Percentiles rank a stretch among this genome's conserved stretches.
These are phyloP conservation scores for Wallemia hederae DNA, from an alignment of 1,284 basidiomycete species.

Conservation along the genomic window DNA sequence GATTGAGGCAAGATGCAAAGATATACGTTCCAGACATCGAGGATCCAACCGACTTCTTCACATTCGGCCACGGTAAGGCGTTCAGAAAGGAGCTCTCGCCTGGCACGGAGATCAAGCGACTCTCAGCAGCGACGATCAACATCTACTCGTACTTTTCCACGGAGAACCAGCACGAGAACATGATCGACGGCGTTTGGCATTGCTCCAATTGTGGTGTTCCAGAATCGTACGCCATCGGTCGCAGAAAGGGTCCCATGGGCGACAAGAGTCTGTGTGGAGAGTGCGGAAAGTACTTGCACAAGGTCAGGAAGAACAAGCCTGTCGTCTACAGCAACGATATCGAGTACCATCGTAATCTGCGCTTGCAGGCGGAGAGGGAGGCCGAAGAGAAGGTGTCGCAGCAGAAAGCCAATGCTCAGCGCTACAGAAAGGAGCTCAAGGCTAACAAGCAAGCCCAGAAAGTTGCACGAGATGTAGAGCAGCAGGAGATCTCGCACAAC, in stretches of 20 bases:
- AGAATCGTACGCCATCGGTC: slow-evolving; percentile 47
- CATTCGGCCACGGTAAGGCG: slow-evolving; percentile 1
- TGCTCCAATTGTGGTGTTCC: slow-evolving; percentile 76
- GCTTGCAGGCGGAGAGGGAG: not conserved
- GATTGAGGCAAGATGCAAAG: not conserved
- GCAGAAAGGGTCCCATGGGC: slow-evolving; percentile 61
- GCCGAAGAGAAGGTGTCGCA: not conserved
- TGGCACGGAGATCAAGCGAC: slow-evolving; percentile 3
- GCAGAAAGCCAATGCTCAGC: not conserved
- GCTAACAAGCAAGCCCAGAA: not conserved
- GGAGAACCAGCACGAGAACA: slow-evolving; percentile 47
- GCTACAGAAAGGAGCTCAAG: not conserved
- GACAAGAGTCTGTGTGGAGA: slow-evolving; percentile 70
- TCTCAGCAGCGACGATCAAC: slow-evolving; percentile 3
- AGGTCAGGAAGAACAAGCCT: slow-evolving; percentile 24
- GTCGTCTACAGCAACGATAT: slow-evolving; percentile 34
- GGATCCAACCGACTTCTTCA: slow-evolving; percentile 1
- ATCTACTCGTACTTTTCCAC: slow-evolving; percentile 19
- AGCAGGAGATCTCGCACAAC: not conserved
- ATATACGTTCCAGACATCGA: slow-evolving; percentile 1
- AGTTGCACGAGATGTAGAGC: not conserved
- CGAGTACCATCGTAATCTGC: slow-evolving; percentile 5
- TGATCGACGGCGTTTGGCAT: slow-evolving; percentile 62
- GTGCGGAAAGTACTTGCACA: slow-evolving; percentile 35
- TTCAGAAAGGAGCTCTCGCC: slow-evolving; percentile 1